These are phyloP conservation scores for Boletus pseudo-olivaceus DNA, from an alignment of 768 basidiomycete genomes.

Conservation along the genomic window DNA sequence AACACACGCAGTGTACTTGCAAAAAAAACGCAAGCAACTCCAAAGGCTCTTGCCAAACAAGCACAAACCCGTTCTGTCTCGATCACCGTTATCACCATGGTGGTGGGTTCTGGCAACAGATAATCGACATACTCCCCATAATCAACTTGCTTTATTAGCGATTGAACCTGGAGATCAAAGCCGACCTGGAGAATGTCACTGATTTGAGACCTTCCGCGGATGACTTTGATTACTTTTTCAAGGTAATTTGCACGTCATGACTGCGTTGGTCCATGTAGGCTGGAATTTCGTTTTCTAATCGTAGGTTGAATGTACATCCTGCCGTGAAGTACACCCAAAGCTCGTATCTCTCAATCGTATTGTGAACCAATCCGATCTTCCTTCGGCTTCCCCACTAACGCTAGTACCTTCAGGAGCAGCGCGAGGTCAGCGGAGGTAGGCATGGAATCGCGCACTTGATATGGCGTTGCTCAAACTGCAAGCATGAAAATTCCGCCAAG, in stretches of 20 bases:
- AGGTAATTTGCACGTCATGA: slow-evolving; percentile 38
- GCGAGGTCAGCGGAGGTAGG: slow-evolving; percentile 62
- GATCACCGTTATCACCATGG: slow-evolving; percentile 37
- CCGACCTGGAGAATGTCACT: slow-evolving; percentile 78
- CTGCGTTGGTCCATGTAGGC: background rate
- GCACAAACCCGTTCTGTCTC: slow-evolving; percentile 16
- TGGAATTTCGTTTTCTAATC: background rate
- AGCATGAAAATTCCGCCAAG: slow-evolving; percentile 78
- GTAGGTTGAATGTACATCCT: slow-evolving; percentile 77
- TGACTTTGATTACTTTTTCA: slow-evolving; percentile 78
- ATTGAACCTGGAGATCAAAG: slow-evolving; percentile 67
- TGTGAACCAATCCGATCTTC: slow-evolving; percentile 35
- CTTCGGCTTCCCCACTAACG: slow-evolving; percentile 1
- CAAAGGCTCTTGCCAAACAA: slow-evolving; percentile 21
- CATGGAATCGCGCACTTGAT: slow-evolving; percentile 73
- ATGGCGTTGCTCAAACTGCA: slow-evolving; percentile 76
- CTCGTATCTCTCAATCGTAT: slow-evolving; percentile 65
- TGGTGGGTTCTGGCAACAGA: slow-evolving; percentile 39
- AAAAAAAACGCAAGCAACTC: background rate
- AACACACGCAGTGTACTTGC: background rate
- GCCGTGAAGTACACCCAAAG: slow-evolving; percentile 74
- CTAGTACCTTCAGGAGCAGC: slow-evolving; percentile 51
- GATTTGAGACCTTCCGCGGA: slow-evolving; percentile 59
- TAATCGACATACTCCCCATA: background rate
- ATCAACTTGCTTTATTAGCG: slow-evolving; percentile 34